Base-by-base conservation (phyloP, 75 land plant species). In the Selaginella moellendorffii region DNA sequence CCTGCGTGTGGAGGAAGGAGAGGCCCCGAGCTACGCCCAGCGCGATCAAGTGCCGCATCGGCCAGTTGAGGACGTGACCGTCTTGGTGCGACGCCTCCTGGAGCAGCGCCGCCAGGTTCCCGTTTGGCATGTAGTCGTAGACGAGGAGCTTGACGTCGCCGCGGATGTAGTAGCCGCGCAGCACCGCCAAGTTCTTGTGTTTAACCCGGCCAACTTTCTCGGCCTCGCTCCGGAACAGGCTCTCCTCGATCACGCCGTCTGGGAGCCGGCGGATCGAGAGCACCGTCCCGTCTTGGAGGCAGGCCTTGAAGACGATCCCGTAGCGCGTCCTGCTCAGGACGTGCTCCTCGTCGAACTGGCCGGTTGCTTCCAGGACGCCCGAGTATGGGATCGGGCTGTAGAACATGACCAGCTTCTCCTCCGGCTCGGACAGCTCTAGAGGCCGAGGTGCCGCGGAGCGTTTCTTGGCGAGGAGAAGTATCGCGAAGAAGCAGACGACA, bases 111-210 rank as follows among this genome's bases (percentile, higher is more conserved):
- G 83, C 86, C 2, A 93, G 79, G 78, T 80, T 88, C 21, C 98
- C 98, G 60, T 93, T 93, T 30, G 98, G 98, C 98, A 93, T 93
- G 85, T 93, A 93, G 69, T 93, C 98, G 62, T 83, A 85, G 2
- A 89, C 76, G 26, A 93, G 80, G 20, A 93, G 81, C n/a, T 87
- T 67, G 12, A 82, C 78, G 21, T 88, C 96, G 0, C 86, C 84
- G 0, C 81, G 74, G 0, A 82, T 76, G 29, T 85, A 93, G 61
- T 88, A 93, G 20, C 98, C 98, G 2, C 96, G 76, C 12, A 93
- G 79, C 5, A 93, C 96, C 0, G 87, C 81, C 2, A 93, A 66
- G 36, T 93, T 93, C 5, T 91, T 80, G 72, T 93, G 98, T 69
- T 78, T 86, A 28, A 93, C 81, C 63, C 75, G 76, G 1, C 96